These are phyloP conservation scores for Neostapfia colusana DNA, from an alignment of 176 grass and related monocot species.

Conservation along the genomic window DNA sequence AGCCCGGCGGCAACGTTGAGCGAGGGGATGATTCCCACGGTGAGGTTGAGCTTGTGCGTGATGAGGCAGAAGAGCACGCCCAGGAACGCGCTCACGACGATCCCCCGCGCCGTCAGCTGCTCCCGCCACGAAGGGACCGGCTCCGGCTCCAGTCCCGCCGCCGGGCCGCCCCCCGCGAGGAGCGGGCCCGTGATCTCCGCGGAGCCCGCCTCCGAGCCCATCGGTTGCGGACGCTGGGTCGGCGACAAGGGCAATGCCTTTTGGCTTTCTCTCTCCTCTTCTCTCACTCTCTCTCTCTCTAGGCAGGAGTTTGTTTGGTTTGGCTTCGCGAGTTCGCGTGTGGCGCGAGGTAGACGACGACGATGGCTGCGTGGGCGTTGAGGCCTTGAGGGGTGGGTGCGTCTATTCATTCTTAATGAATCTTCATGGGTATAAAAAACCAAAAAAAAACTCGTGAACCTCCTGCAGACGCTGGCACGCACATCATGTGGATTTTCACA, in stretches of 20 bases:
- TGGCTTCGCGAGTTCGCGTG: not conserved
- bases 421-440: not conserved
- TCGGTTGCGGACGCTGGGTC: not conserved
- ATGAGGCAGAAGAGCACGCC: conserved; percentile 78
- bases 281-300: not conserved
- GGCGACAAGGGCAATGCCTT: conserved; percentile 6
- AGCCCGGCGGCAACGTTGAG: conserved; percentile 89
- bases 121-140: conserved; percentile 62
- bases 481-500: too few relatives aligned
- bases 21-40: conserved; percentile 86
- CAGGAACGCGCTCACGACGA: conserved; percentile 56
- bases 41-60: conserved; percentile 94
- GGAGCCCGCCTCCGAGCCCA: conserved; percentile 49
- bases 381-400: not conserved
- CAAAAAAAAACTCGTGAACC: not conserved
- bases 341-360: not conserved
- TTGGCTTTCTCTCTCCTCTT: not conserved
- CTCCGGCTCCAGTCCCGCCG: conserved; percentile 12
- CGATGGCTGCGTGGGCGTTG: not conserved
- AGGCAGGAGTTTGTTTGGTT: not conserved
- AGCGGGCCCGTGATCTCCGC: conserved; percentile 52
- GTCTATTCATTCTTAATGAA: not conserved
- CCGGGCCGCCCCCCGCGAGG: conserved; percentile 1
- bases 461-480: too few relatives aligned
- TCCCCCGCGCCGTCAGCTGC: conserved; percentile 62